phyloP scores from a whole-genome alignment of 345 rosid species.

The Fremontodendron californicum region DNA sequence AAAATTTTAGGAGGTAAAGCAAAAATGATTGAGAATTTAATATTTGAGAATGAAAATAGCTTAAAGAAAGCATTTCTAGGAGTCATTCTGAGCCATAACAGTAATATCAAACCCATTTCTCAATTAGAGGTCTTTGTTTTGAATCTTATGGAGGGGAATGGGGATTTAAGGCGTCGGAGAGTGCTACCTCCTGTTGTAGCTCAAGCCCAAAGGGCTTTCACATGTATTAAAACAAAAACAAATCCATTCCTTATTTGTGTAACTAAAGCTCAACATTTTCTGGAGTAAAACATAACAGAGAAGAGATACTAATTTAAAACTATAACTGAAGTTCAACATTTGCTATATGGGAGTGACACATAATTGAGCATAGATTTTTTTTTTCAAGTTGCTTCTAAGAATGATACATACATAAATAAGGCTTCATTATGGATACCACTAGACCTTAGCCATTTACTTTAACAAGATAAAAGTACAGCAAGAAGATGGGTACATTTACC shows the following conservation, averaged over 20 bases:
- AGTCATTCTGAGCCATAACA: not conserved
- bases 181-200: not conserved
- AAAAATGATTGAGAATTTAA: not conserved
- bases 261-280: not conserved
- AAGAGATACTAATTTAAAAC: not conserved
- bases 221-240: not conserved
- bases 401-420: not conserved
- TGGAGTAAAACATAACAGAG: not conserved
- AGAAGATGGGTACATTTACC: conserved; percentile 39
- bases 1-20: not conserved
- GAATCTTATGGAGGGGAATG: not conserved
- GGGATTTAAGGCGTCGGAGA: not conserved
- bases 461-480: conserved; percentile 5
- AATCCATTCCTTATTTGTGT: not conserved
- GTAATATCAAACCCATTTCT: not conserved
- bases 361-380: not conserved
- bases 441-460: not conserved
- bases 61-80: not conserved
- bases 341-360: no score
- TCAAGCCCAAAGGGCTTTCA: not conserved
- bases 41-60: not conserved
- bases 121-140: not conserved
- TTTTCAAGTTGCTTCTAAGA: not conserved
- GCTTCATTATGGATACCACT: not conserved
- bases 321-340: not conserved